These are phyloP conservation scores for Penicillium sp. DNA, from an alignment of 2,329 filamentous ascomycete genomes.

Conservation along the genomic window DNA sequence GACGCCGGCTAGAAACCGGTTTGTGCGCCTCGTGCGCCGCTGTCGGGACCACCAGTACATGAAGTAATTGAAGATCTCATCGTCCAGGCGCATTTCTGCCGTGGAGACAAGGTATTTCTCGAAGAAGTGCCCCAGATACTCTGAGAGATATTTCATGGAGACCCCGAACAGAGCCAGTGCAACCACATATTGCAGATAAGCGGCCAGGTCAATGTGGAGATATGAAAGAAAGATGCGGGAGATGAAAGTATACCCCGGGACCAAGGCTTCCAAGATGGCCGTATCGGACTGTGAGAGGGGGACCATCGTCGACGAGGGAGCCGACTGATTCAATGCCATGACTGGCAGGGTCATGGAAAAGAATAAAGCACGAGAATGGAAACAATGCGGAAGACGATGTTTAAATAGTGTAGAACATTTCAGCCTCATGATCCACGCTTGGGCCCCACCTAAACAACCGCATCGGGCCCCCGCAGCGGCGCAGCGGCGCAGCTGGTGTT, in stretches of 20 bases:
- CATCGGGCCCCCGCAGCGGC: background rate
- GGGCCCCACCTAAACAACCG: background rate
- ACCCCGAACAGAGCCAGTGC: constrained; percentile 53
- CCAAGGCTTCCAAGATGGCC: constrained; percentile 59
- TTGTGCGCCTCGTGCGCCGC: constrained; percentile 60
- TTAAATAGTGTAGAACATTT: background rate
- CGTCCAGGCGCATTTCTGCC: constrained; percentile 67
- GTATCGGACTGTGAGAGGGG: constrained; percentile 27
- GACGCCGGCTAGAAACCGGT: constrained; percentile 67
- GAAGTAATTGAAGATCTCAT: constrained; percentile 72
- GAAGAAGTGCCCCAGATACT: constrained; percentile 52
- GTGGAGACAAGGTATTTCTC: constrained; percentile 63
- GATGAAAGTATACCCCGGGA: constrained; percentile 66
- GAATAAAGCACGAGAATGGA: too few relatives aligned
- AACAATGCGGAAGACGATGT: background rate
- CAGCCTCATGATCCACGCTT: background rate
- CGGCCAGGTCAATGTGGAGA: constrained; percentile 62
- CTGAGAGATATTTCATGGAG: constrained; percentile 55
- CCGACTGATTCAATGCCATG: constrained; percentile 25
- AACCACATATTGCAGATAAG: constrained; percentile 63
- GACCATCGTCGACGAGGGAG: constrained; percentile 10
- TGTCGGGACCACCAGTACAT: constrained; percentile 71
- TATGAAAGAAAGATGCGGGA: constrained; percentile 58
- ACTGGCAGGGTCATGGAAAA: background rate
- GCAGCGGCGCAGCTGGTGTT: background rate